Percentiles rank a stretch among this genome's conserved stretches.
Conservation (phyloP, 2,329 filamentous ascomycete genomes). For the Penicillium freii region DNA sequence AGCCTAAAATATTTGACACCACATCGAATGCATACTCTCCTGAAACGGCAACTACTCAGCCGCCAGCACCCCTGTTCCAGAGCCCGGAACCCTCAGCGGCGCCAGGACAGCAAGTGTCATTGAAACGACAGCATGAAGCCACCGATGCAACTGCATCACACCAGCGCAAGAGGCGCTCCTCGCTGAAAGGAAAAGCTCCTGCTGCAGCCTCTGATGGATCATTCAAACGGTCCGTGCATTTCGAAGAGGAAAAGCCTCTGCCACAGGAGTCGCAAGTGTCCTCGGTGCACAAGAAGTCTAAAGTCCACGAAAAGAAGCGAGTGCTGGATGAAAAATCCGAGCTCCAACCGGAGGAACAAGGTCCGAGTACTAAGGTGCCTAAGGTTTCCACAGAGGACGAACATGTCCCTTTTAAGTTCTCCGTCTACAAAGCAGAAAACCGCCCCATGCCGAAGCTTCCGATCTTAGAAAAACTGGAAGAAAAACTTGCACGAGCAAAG, state of each 20-base stretch:
- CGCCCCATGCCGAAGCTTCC: conserved; percentile 35
- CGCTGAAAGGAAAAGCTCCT: background rate
- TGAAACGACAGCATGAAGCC: background rate
- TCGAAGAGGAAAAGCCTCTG: background rate
- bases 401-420: conserved; percentile 18
- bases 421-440: conserved; percentile 6
- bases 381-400: conserved; percentile 26
- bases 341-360: conserved; percentile 11
- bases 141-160: background rate
- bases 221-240: conserved; percentile 6
- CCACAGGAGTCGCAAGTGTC: background rate
- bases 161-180: conserved; percentile 5
- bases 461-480: conserved; percentile 31
- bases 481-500: conserved; percentile 20
- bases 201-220: background rate
- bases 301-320: conserved; percentile 26
- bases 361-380: conserved; percentile 22
- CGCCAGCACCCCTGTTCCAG: conserved; percentile 10
- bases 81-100: background rate
- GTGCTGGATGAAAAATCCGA: conserved; percentile 23
- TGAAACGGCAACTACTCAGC: background rate
- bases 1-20: conserved; percentile 8
- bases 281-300: background rate
- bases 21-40: conserved; percentile 1
- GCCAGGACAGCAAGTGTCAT: background rate